Evolutionary conservation across 306 rosid species (phyloP).

Genomic region (Cyclanthera cordifolia): DNA sequence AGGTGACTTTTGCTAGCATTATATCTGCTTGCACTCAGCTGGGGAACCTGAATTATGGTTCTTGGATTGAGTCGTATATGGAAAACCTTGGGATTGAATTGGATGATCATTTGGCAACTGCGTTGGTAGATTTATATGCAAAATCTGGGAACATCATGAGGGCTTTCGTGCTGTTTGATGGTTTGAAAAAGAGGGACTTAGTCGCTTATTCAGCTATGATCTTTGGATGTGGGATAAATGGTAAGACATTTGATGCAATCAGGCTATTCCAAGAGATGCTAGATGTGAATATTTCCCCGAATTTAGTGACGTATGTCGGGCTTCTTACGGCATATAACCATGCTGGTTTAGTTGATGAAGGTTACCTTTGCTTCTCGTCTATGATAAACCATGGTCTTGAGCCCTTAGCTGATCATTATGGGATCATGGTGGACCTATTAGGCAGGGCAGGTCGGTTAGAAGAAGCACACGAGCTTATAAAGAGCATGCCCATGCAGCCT

Average conservation of each 20-base stretch:
- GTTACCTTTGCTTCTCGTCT: slow-evolving; percentile 35
- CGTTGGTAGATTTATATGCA: slow-evolving; percentile 57
- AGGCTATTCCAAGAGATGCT: slow-evolving; percentile 52
- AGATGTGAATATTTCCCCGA: slow-evolving; percentile 31
- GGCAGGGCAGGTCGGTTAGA: slow-evolving; percentile 17
- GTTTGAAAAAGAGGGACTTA: slow-evolving; percentile 45
- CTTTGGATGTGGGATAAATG: slow-evolving; percentile 65
- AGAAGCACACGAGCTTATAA: slow-evolving; percentile 12
- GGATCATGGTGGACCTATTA: slow-evolving; percentile 12
- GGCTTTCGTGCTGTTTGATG: slow-evolving; percentile 45
- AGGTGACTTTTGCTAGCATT: slow-evolving; percentile 52
- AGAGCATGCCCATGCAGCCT: slow-evolving; percentile 11
- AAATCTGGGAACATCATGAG: slow-evolving; percentile 55
- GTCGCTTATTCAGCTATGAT: slow-evolving; percentile 82
- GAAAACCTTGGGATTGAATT: slow-evolving; percentile 38
- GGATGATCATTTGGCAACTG: slow-evolving; percentile 71
- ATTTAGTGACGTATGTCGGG: slow-evolving; percentile 48
- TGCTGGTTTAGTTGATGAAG: slow-evolving; percentile 60
- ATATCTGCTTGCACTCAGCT: slow-evolving; percentile 64
- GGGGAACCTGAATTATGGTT: slow-evolving; percentile 39
- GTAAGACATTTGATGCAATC: slow-evolving; percentile 41
- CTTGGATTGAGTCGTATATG: slow-evolving; percentile 38
- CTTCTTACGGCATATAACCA: slow-evolving; percentile 61
- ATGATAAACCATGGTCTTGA: slow-evolving; percentile 15
- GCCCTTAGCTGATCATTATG: slow-evolving; percentile 14